Evolutionary conservation across 2,329 filamentous ascomycete species (phyloP), one percentile per base, ranked within the genome.

Genomic region (Westerdykella ornata): DNA sequence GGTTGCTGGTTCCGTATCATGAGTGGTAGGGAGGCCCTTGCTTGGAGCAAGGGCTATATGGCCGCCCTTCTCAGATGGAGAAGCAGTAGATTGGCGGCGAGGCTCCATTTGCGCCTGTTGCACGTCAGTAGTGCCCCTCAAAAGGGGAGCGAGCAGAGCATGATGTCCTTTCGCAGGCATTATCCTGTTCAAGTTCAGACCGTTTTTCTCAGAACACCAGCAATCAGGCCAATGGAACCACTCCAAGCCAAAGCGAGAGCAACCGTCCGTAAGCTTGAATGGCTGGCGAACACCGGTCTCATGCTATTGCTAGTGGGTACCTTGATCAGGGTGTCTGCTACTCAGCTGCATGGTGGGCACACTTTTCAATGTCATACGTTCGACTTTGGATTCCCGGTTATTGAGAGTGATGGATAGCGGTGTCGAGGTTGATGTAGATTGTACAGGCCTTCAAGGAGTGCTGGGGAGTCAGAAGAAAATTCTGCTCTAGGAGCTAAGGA

Each of bases 101-200:
- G 42, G 26, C 32, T 56, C 52, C 54, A 63, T 65, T 38, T 33
- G 41, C 37, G 46, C 56, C 67, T 70, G 22, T 47, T 15, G 41
- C 32, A n/a, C 35, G 60, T 70, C 51, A 70, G 65, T 47, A 51
- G 52, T 42, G 48, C 42, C 41, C 48, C 41, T 42, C 19, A 11
- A 17, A 19, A 42, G 31, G 15, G 39, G 41, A 41, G 49, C 44
- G 47, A 53, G 57, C 56, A 71, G 58, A 55, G 71, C 72, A 74
- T 72, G 71, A 72, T 45, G 59, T 72, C 67, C 70, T 73, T 72
- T 72, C 70, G 72, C 71, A 72, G 68, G 70, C 60, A 65, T 73
- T 70, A 67, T 68, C 70, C 67, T 71, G 70, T 71, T 72, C 71
- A 73, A 74, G 71, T 73, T 73, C 68, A 59, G 56, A 72, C 72